These are phyloP conservation scores for Malassezia nana DNA, from an alignment of 1,284 basidiomycete species.

Conservation along the genomic window DNA sequence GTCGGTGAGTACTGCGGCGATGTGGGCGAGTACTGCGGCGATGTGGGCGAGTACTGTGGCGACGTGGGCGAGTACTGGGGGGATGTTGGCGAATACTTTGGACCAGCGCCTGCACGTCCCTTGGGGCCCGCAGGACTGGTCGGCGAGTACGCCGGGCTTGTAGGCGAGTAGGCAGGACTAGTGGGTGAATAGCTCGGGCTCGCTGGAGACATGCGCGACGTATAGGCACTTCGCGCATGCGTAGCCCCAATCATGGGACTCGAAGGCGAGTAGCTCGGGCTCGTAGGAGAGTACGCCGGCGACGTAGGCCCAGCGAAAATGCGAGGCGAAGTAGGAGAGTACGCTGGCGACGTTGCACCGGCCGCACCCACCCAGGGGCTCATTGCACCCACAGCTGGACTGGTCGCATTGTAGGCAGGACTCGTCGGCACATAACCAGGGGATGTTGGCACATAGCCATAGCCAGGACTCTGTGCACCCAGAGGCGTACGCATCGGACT, in stretches of 20 bases:
- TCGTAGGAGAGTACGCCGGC: slow-evolving; percentile 54
- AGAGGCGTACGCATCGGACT: slow-evolving; percentile 57
- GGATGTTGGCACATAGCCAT: slow-evolving; percentile 41
- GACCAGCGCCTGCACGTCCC: slow-evolving; percentile 51
- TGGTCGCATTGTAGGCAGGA: slow-evolving; percentile 40
- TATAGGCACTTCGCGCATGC: slow-evolving; percentile 52
- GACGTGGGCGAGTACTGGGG: slow-evolving; percentile 39
- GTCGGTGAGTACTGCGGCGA: slow-evolving; percentile 53
- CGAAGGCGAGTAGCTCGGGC: slow-evolving; percentile 40
- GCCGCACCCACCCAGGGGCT: slow-evolving; percentile 36
- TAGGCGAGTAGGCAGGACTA: slow-evolving; percentile 20
- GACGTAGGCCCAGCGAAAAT: slow-evolving; percentile 55
- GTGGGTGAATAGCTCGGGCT: slow-evolving; percentile 25
- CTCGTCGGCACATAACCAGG: slow-evolving; percentile 39
- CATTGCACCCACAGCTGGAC: slow-evolving; percentile 53
- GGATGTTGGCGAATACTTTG: slow-evolving; percentile 40
- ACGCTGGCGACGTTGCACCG: slow-evolving; percentile 52
- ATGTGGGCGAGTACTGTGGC: slow-evolving; percentile 37
- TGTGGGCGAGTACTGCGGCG: slow-evolving; percentile 45
- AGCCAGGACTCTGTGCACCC: slow-evolving; percentile 42
- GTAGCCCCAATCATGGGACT: slow-evolving; percentile 20
- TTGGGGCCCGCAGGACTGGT: slow-evolving; percentile 34
- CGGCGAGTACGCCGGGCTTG: slow-evolving; percentile 46
- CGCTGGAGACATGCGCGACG: slow-evolving; percentile 43
- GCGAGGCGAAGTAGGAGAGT: slow-evolving; percentile 54